Evolutionary conservation across 768 basidiomycete species (phyloP).

Genomic region (Mycena belliarum): DNA sequence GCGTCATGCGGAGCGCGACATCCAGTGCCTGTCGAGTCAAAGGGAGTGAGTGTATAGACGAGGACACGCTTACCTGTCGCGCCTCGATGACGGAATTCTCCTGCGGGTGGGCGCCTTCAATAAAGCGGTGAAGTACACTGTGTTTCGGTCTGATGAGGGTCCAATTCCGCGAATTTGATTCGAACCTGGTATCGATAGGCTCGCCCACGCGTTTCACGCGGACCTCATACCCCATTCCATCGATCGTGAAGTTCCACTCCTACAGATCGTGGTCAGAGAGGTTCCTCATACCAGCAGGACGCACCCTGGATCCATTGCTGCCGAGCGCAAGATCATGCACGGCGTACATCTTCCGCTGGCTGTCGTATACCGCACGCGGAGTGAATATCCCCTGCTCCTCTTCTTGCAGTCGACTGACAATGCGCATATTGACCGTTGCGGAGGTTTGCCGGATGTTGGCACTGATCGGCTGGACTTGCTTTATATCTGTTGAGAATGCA

Average conservation of each 20-base stretch:
- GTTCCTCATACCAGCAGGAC: constrained; percentile 10
- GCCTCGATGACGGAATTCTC: constrained; percentile 66
- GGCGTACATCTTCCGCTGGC: constrained; percentile 58
- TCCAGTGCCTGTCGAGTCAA: constrained; percentile 78
- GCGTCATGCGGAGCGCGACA: constrained; percentile 74
- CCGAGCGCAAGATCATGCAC: constrained; percentile 33
- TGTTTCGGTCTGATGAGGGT: no score
- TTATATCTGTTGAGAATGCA: background rate
- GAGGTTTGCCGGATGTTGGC: constrained; percentile 32
- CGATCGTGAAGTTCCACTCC: constrained; percentile 42
- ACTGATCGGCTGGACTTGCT: constrained; percentile 43
- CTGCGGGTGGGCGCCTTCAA: constrained; percentile 62
- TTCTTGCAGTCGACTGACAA: constrained; percentile 48
- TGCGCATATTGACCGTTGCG: constrained; percentile 44
- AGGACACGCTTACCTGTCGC: constrained; percentile 48
- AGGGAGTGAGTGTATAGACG: no score
- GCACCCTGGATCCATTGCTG: constrained; percentile 34
- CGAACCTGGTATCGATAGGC: constrained; percentile 32
- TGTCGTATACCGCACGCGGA: constrained; percentile 51
- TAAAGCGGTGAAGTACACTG: constrained; percentile 49
- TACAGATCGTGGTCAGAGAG: constrained; percentile 1
- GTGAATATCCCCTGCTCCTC: constrained; percentile 47
- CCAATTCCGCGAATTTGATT: background rate
- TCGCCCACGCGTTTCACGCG: constrained; percentile 55
- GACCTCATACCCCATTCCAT: constrained; percentile 40